Base-by-base conservation (phyloP, 805 yeast species). In the Candida andamanensis region DNA sequence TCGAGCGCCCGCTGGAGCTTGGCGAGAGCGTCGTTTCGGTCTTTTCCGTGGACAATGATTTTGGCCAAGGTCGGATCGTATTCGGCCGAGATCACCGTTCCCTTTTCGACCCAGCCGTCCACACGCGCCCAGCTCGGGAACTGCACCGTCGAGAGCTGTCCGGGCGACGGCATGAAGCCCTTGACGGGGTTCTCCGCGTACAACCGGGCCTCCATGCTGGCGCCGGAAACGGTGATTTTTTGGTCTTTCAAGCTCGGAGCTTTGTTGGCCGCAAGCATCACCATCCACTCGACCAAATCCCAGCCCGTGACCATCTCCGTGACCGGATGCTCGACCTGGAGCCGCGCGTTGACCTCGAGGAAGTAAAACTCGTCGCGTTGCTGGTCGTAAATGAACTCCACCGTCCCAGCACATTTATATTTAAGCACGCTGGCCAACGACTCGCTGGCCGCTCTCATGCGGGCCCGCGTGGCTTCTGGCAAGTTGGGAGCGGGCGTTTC, bases 401-500 rank as follows among this genome's bases (percentile, higher is more conserved):
- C 95, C 5, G 98, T 90, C 58, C 97, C 98, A 24, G 97, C 98
- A 62, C 95, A 79, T 61, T 85, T 87, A 65, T 92, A 90, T 47
- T 85, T 80, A 80, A 92, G 77, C 16, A 81, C 64, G 2, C 87
- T 63, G 28, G 81, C 96, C 41, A 90, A 67, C 33, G 78, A 80
- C 56, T 85, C 95, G 26, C 96, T 85, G 26, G 96, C 90, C 32
- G 67, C 65, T 60, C 89, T 77, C 82, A 90, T 78, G 32, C 67
- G 71, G 26, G 58, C 58, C 49, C 96, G 74, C 2, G 95, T 87
- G 4, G 72, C 56, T 35, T 77, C 87, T 4, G 96, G 95, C 44
- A 90, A 72, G 50, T 84, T 80, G 27, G 97, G 97, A 35, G 97
- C 97, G 3, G 98, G 98, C 1, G 97, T 90, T 59, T 92, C 98